These are phyloP conservation scores for Dothiorella sarmentorum DNA, from an alignment of 2,329 filamentous ascomycete species.

Conservation along the genomic window DNA sequence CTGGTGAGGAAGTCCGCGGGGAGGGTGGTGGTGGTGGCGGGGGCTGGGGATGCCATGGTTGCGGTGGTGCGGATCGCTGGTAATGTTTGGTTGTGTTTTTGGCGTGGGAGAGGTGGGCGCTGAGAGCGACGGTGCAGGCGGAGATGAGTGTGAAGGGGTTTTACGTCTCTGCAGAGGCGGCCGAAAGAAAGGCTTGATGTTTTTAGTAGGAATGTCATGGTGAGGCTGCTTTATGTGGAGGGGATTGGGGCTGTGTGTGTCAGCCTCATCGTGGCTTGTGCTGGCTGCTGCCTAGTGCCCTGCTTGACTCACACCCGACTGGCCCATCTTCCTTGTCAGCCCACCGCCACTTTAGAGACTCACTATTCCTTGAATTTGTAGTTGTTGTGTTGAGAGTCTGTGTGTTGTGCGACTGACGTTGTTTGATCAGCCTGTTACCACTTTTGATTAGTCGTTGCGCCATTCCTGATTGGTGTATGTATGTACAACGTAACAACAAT, in stretches of 20 bases:
- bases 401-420: not conserved
- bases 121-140: too few species aligned
- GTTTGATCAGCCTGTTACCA: not conserved
- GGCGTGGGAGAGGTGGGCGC: not conserved
- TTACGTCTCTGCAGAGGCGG: too few species aligned
- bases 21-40: conserved; percentile 19
- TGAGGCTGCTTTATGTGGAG: too few species aligned
- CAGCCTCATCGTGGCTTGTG: conserved; percentile 2
- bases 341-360: not conserved
- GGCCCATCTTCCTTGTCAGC: not conserved
- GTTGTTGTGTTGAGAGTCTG: too few species aligned
- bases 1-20: conserved; percentile 48
- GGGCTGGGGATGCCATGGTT: not conserved
- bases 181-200: too few species aligned
- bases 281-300: conserved; percentile 8
- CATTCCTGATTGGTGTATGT: too few species aligned
- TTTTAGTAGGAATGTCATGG: too few species aligned
- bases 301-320: not conserved
- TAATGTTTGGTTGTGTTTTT: not conserved
- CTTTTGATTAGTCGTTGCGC: not conserved
- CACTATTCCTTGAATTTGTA: too few species aligned
- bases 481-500: too few species aligned
- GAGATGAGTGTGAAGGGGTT: too few species aligned
- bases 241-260: not conserved
- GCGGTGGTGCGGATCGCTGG: not conserved